phyloP scores from a whole-genome alignment of 805 yeast genomes.

The Cyberlindnera misumaiensis region DNA sequence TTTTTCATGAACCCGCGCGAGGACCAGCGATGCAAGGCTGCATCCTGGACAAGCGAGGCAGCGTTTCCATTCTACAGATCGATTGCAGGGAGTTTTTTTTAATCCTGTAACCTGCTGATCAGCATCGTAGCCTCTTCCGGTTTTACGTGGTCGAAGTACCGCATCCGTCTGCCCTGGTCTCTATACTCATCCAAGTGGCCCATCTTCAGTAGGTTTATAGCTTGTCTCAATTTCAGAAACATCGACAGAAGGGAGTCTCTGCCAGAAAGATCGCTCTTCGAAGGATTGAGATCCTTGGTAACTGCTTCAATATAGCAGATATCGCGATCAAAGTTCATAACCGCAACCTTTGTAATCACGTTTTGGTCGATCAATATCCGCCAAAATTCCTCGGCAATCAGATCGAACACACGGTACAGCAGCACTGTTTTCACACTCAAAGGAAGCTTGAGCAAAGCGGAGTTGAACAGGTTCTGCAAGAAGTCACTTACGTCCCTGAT shows the following conservation, averaged over 20 bases:
- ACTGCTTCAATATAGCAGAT: constrained; percentile 63
- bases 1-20: neutral
- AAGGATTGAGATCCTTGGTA: constrained; percentile 30
- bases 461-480: constrained; percentile 75
- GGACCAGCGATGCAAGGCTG: neutral
- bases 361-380: constrained; percentile 49
- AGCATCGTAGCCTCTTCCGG: constrained; percentile 63
- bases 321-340: constrained; percentile 76
- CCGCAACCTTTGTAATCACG: constrained; percentile 46
- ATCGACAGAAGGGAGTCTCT: constrained; percentile 59
- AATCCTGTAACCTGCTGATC: constrained; percentile 41
- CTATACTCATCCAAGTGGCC: constrained; percentile 61
- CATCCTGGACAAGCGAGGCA: neutral
- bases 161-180: constrained; percentile 46
- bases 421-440: constrained; percentile 68
- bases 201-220: constrained; percentile 60
- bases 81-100: neutral
- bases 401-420: constrained; percentile 82
- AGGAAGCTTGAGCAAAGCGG: constrained; percentile 80
- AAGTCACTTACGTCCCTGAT: constrained; percentile 81
- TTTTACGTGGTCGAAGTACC: constrained; percentile 66
- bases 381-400: constrained; percentile 66
- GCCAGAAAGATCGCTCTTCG: constrained; percentile 14
- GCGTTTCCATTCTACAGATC: neutral
- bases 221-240: constrained; percentile 73